Percentiles rank a stretch among this genome's conserved stretches.
phyloP scores from a whole-genome alignment of 83 land plant genomes.

The Diphasiastrum complanatum region DNA sequence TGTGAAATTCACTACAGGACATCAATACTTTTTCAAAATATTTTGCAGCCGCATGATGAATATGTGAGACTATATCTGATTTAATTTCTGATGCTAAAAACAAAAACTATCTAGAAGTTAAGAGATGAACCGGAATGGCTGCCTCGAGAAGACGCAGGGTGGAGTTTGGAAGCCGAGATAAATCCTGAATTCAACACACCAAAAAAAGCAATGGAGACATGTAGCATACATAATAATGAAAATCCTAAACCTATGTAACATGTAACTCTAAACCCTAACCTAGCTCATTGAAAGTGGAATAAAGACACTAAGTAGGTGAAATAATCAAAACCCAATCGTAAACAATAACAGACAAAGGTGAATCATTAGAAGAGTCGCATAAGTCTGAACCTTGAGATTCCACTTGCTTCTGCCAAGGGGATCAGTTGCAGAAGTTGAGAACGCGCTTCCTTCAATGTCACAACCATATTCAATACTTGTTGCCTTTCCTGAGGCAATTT shows the following conservation, averaged over 20 bases:
- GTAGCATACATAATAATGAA: too few species aligned
- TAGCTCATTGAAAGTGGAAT: too few species aligned
- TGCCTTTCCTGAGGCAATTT: conserved; percentile 64
- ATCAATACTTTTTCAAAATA: too few species aligned
- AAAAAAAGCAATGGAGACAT: conserved; percentile 28
- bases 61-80: not conserved
- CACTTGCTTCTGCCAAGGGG: conserved; percentile 79
- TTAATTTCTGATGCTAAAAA: too few species aligned
- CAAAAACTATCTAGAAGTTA: too few species aligned
- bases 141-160: conserved; percentile 56
- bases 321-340: not conserved
- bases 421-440: conserved; percentile 64
- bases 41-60: too few species aligned
- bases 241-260: too few species aligned
- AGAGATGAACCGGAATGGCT: conserved; percentile 59
- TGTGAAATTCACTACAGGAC: too few species aligned
- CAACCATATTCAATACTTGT: conserved; percentile 82
- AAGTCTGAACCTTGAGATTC: conserved; percentile 66
- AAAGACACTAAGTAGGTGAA: not conserved
- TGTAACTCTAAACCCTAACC: too few species aligned
- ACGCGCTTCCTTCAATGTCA: conserved; percentile 95
- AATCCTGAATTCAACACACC: conserved; percentile 48
- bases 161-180: conserved; percentile 68
- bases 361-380: not conserved
- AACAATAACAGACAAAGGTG: not conserved